phyloP scores from a whole-genome alignment of 345 rosid genomes.

The Brassica nigra region DNA sequence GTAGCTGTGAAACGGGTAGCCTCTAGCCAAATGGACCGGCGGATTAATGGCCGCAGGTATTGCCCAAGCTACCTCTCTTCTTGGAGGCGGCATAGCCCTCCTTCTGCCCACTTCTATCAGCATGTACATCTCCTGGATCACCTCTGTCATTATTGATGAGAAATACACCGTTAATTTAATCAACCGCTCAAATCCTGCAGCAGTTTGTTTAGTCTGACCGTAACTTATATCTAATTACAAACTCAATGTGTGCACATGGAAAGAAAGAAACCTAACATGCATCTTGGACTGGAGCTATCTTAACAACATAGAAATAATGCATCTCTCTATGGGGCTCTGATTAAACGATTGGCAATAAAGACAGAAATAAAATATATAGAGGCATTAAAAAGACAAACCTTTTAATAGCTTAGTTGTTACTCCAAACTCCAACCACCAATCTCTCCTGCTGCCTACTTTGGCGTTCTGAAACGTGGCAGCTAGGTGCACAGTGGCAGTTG shows the following conservation, averaged over 20 bases:
- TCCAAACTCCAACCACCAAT: conserved; percentile 71
- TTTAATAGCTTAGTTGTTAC: conserved; percentile 58
- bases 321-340: too few relatives aligned
- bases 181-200: background rate
- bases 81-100: conserved; percentile 39
- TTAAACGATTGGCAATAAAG: too few relatives aligned
- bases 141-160: conserved; percentile 45
- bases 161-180: background rate
- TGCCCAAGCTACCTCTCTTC: conserved; percentile 41
- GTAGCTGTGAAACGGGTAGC: conserved; percentile 34
- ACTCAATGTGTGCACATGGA: too few relatives aligned
- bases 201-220: too few relatives aligned
- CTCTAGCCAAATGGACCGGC: conserved; percentile 35
- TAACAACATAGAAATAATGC: too few relatives aligned
- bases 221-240: too few relatives aligned
- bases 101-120: conserved; percentile 51
- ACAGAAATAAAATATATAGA: too few relatives aligned
- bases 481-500: conserved; percentile 61
- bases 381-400: conserved; percentile 40
- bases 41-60: conserved; percentile 32
- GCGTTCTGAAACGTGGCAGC: conserved; percentile 67
- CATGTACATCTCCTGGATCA: conserved; percentile 52
- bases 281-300: too few relatives aligned
- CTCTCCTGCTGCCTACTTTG: conserved; percentile 51
- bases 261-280: too few relatives aligned